These are phyloP conservation scores for Paecilomyces variotii DNA, from an alignment of 2,329 filamentous ascomycete genomes.

Conservation along the genomic window DNA sequence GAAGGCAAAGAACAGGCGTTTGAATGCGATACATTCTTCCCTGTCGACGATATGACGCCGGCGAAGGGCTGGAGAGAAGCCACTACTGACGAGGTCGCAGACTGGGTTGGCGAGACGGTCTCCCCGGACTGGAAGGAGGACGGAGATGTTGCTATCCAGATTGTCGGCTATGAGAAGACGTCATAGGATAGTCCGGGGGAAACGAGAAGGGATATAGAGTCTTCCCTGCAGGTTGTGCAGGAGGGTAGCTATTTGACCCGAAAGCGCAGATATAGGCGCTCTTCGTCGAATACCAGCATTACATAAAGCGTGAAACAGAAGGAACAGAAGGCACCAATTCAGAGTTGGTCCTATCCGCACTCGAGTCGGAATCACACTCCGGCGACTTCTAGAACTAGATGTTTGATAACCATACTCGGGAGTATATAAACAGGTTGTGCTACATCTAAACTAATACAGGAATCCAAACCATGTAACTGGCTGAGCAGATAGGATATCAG, in stretches of 20 bases:
- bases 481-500: background rate
- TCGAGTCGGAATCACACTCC: background rate
- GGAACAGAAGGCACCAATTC: background rate
- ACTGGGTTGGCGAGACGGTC: constrained; percentile 37
- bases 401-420: background rate
- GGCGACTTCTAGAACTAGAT: background rate
- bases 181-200: background rate
- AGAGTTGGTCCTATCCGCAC: no score
- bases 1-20: constrained; percentile 19
- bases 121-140: constrained; percentile 38
- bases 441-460: background rate
- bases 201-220: background rate
- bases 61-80: constrained; percentile 26
- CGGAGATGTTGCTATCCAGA: constrained; percentile 42
- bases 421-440: background rate
- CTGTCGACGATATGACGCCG: constrained; percentile 24
- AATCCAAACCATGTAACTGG: background rate
- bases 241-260: background rate
- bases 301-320: no score
- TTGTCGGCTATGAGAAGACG: constrained; percentile 37
- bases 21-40: constrained; percentile 44
- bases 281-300: background rate
- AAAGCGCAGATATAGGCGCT: background rate
- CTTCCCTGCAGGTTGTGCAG: background rate
- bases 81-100: constrained; percentile 24